Evolutionary conservation across 2,329 filamentous ascomycete genomes (phyloP), one percentile per base, ranked within the genome.

Genomic region (Alternaria novae-zelandiae): DNA sequence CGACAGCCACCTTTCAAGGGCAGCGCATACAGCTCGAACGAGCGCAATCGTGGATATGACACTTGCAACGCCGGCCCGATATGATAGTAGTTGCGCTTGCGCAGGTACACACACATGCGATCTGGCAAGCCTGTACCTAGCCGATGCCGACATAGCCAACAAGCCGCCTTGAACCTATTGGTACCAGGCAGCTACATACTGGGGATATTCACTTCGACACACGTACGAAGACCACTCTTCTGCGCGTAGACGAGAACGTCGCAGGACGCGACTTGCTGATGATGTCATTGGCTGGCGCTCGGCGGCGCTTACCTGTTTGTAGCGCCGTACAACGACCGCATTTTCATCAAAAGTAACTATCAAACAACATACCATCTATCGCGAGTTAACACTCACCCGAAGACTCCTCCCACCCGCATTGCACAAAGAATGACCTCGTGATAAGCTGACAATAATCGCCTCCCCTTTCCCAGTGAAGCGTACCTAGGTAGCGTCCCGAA

Each of bases 251-350:
- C 5, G 13, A 25, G 11, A 10, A n/a, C 5, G 2, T 46, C 28
- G 20, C 55, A 49, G 10, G 12, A 50, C 30, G 43, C 55, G 55
- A 25, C 46, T 21, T 30, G 44, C 15, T 36, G 13, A 62, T 59
- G 54, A 53, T 58, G 59, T 58, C 54, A 54, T 54, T 32, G 30
- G 32, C 25, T 41, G 26, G 9, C 21, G 47, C 61, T 69, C 58
- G 63, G 65, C 59, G 58, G 47, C 41, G 51, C 45, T 64, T 60
- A 46, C 63, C 54, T 43, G 9, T n/a, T 57, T 45, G 30, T 43
- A 66, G 60, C 58, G 56, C 62, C 56, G 45, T 60, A 50, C 51
- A 57, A 56, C 58, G 59, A 68, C 46, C 28, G 59, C 44, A 32
- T n/a, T 12, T 57, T 30, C 54, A 50, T 25, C 46, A 13, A 17